Percentiles rank a stretch among this genome's conserved stretches.
phyloP scores from a whole-genome alignment of 352 stramenopile species.

The Phytophthora uliginosa region DNA sequence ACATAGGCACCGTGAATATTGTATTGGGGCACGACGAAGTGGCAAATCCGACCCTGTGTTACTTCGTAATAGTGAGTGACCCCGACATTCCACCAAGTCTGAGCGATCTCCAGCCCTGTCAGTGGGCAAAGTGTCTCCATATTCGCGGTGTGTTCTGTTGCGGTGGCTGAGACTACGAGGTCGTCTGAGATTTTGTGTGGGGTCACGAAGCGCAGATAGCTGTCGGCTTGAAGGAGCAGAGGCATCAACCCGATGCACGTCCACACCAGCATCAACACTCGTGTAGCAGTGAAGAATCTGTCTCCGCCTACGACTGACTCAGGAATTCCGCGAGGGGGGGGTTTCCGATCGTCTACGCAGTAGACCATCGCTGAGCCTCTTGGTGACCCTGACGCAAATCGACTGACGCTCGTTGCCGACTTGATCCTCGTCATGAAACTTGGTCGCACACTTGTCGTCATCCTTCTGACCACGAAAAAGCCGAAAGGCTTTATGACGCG shows the following conservation, averaged over 20 bases:
- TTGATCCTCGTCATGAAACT: not conserved
- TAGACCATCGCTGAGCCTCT: not conserved
- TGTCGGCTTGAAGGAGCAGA: conserved; percentile 15
- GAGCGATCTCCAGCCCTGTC: conserved; percentile 19
- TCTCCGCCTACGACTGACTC: not conserved
- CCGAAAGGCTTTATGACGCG: not conserved
- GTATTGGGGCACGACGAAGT: conserved; percentile 22
- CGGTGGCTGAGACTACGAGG: not conserved
- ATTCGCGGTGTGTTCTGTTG: conserved; percentile 1
- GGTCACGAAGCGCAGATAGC: conserved; percentile 21
- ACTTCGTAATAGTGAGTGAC: conserved; percentile 20
- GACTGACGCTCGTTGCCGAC: not conserved
- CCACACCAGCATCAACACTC: conserved; percentile 14
- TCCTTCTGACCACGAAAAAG: not conserved
- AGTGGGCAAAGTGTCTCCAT: conserved; percentile 14
- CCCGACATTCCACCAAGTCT: conserved; percentile 23
- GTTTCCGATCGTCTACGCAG: not conserved
- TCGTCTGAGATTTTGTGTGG: conserved; percentile 19
- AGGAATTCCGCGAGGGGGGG: not conserved
- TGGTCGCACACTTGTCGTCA: not conserved
- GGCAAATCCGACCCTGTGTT: conserved; percentile 9
- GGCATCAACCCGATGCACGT: conserved; percentile 10
- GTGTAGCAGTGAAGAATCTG: conserved; percentile 1
- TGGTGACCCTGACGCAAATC: not conserved
- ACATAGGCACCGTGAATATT: conserved; percentile 18